Conservation (phyloP, 495 filamentous ascomycete genomes). For the Talaromyces borbonicus region DNA sequence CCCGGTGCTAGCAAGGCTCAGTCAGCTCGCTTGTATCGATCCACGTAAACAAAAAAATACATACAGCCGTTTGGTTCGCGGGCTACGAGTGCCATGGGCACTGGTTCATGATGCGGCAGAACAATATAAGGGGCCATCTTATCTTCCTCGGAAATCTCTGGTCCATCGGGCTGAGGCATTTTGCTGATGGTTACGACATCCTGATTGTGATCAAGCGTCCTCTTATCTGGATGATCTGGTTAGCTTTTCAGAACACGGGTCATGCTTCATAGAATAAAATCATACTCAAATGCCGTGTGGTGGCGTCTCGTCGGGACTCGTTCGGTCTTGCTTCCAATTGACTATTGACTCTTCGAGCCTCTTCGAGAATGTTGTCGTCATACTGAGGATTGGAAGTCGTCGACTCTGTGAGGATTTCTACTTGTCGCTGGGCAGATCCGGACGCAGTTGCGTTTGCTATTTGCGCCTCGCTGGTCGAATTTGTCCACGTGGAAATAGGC, state of each 20-base stretch:
- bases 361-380: conserved; percentile 46
- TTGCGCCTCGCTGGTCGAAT: background rate
- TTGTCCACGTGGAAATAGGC: conserved; percentile 20
- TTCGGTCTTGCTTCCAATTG: conserved; percentile 33
- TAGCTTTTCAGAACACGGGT: background rate
- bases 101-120: conserved; percentile 39
- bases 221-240: conserved; percentile 6
- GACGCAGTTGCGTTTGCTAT: background rate
- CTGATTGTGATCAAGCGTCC: conserved; percentile 1
- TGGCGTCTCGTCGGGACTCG: conserved; percentile 45
- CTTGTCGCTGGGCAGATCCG: conserved; percentile 10
- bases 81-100: conserved; percentile 65
- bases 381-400: conserved; percentile 50
- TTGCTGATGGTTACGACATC: conserved; percentile 46
- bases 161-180: conserved; percentile 41
- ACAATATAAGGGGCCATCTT: conserved; percentile 57
- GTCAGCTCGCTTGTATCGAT: background rate
- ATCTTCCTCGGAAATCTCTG: conserved; percentile 36
- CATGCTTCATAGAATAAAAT: background rate
- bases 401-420: conserved; percentile 42
- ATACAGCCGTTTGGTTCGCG: conserved; percentile 52
- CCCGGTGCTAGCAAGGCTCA: conserved; percentile 33
- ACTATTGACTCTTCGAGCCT: conserved; percentile 50
- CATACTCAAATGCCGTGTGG: conserved; percentile 52
- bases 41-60: background rate